These are phyloP conservation scores for Meyerozyma guilliermondii DNA, from an alignment of 1,139 yeast species.

Conservation along the genomic window DNA sequence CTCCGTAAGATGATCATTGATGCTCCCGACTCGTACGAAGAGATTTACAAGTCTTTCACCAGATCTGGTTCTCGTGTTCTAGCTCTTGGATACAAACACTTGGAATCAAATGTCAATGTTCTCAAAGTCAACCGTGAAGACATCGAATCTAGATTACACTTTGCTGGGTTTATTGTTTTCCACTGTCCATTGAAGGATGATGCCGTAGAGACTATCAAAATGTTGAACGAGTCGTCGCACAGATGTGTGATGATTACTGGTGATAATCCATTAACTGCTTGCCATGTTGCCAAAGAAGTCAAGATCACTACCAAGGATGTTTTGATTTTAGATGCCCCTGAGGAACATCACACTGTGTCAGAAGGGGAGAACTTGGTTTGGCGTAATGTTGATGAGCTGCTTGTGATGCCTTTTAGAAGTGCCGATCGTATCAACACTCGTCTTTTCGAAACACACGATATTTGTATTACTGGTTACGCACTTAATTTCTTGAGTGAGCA, in stretches of 20 bases:
- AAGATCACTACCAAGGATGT: slow-evolving; percentile 76
- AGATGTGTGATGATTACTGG: slow-evolving; percentile 98
- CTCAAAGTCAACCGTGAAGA: slow-evolving; percentile 61
- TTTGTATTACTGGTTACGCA: slow-evolving; percentile 94
- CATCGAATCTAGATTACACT: slow-evolving; percentile 67
- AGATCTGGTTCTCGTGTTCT: slow-evolving; percentile 95
- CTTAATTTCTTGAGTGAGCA: slow-evolving; percentile 60
- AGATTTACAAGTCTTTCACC: slow-evolving; percentile 82
- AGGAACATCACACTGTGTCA: slow-evolving; percentile 50
- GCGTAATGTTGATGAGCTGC: slow-evolving; percentile 80
- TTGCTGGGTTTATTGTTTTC: slow-evolving; percentile 94
- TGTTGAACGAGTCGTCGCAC: slow-evolving; percentile 93
- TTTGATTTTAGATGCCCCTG: slow-evolving; percentile 83
- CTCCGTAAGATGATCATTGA: slow-evolving; percentile 68
- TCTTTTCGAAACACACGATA: slow-evolving; percentile 66
- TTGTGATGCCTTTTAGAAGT: slow-evolving; percentile 63
- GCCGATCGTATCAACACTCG: slow-evolving; percentile 52
- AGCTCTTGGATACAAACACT: slow-evolving; percentile 81
- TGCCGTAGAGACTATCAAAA: slow-evolving; percentile 83
- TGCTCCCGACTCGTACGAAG: slow-evolving; percentile 80
- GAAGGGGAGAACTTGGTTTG: slow-evolving; percentile 64
- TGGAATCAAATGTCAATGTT: slow-evolving; percentile 49
- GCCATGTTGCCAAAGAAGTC: slow-evolving; percentile 95
- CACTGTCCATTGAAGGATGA: slow-evolving; percentile 95
- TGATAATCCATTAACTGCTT: slow-evolving; percentile 97